Conservation (phyloP, 2,329 filamentous ascomycete species). For the Aspergillus quadricinctus region DNA sequence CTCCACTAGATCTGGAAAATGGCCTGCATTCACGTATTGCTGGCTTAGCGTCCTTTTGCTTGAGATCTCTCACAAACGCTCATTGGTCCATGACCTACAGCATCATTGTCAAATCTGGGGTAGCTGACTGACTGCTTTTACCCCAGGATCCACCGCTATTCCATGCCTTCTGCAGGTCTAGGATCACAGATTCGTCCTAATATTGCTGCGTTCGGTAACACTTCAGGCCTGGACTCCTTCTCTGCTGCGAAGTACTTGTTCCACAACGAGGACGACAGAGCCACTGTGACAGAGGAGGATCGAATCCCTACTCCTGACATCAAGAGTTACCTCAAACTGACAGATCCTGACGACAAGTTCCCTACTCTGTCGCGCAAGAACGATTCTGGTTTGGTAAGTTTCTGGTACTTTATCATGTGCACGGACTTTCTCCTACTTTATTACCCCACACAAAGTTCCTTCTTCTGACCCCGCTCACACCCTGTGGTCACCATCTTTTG, state of each 20-base stretch:
- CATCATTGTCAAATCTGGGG: not conserved
- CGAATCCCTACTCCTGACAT: conserved; percentile 59
- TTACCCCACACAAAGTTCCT: not conserved
- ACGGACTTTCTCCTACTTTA: not conserved
- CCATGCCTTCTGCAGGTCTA: conserved; percentile 70
- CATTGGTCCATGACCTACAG: not conserved
- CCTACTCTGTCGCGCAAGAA: conserved; percentile 58
- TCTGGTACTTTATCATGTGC: not conserved
- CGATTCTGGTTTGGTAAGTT: conserved; percentile 53
- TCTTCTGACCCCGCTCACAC: not conserved
- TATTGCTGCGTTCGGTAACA: conserved; percentile 24
- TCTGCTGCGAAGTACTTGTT: conserved; percentile 85
- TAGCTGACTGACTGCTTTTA: conserved; percentile 9
- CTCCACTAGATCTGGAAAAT: not conserved
- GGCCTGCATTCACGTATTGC: not conserved
- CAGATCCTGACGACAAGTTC: conserved; percentile 76
- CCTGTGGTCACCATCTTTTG: not conserved
- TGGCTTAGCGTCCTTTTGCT: not conserved
- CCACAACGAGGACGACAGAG: conserved; percentile 69
- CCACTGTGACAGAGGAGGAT: conserved; percentile 42
- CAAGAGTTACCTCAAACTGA: conserved; percentile 66
- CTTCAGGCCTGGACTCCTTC: conserved; percentile 67
- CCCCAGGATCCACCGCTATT: conserved; percentile 77
- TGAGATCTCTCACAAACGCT: not conserved
- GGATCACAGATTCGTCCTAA: conserved; percentile 29